Evolutionary conservation across 2,329 filamentous ascomycete genomes (phyloP).

Genomic region (Coniosporium tulheliwenetii): DNA sequence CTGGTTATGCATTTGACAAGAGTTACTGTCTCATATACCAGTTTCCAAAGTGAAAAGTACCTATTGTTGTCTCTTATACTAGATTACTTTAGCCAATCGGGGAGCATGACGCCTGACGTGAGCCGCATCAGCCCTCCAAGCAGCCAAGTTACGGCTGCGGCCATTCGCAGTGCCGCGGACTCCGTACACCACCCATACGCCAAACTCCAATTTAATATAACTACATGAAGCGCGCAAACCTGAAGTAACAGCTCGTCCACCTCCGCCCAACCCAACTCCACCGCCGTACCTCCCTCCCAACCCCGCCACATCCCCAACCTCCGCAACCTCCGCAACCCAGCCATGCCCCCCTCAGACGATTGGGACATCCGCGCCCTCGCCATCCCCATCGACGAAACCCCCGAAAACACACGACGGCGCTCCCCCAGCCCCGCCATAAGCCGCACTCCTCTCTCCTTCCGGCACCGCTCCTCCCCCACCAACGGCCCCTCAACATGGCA

Average conservation of each 20-base stretch:
- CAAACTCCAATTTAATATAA: too few relatives aligned
- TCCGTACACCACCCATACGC: too few relatives aligned
- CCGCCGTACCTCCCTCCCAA: neutral
- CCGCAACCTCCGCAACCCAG: neutral
- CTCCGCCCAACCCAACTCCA: neutral
- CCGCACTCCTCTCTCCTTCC: slow-evolving; percentile 25
- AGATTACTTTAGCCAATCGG: too few relatives aligned
- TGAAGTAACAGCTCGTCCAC: neutral
- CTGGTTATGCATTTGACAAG: too few relatives aligned
- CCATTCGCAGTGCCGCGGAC: too few relatives aligned
- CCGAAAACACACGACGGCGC: slow-evolving; percentile 25
- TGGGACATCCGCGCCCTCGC: slow-evolving; percentile 37
- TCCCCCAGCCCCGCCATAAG: slow-evolving; percentile 35
- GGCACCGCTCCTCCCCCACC: slow-evolving; percentile 20
- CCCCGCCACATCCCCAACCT: neutral
- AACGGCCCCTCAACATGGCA: slow-evolving; percentile 18
- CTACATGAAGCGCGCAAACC: too few relatives aligned
- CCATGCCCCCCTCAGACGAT: slow-evolving; percentile 25
- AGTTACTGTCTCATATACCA: too few relatives aligned
- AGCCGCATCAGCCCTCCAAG: too few relatives aligned
- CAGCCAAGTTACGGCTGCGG: too few relatives aligned
- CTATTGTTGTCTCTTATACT: too few relatives aligned
- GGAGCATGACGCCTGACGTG: too few relatives aligned
- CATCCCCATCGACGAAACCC: slow-evolving; percentile 31
- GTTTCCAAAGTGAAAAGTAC: too few relatives aligned